Conservation (phyloP, 202 grass and related monocot genomes). For the Musa balbisiana region DNA sequence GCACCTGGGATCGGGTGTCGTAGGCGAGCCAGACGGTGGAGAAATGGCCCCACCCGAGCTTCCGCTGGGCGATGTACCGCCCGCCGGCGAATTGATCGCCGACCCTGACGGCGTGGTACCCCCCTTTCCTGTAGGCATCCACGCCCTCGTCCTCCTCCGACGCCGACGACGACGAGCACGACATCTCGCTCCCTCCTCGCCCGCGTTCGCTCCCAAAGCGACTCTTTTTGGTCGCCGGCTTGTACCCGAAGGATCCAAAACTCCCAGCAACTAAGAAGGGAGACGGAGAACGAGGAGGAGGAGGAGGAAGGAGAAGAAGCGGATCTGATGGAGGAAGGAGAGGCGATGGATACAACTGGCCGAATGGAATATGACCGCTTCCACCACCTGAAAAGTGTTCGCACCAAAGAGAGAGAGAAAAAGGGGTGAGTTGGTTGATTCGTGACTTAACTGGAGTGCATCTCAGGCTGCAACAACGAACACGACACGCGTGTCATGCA, state of each 20-base stretch:
- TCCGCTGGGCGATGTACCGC: slow-evolving; percentile 76
- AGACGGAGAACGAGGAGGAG: not conserved
- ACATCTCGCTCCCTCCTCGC: slow-evolving; percentile 12
- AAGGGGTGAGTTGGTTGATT: too few relatives aligned
- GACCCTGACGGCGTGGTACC: slow-evolving; percentile 78
- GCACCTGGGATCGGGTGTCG: slow-evolving; percentile 60
- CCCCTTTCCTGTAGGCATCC: slow-evolving; percentile 84
- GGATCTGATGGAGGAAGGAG: not conserved
- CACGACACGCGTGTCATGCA: not conserved
- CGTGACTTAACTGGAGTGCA: too few relatives aligned
- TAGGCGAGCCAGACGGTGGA: slow-evolving; percentile 99
- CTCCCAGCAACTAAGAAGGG: not conserved
- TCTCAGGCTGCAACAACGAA: not conserved
- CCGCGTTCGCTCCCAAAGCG: not conserved
- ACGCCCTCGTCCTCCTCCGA: slow-evolving; percentile 79
- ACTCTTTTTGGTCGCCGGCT: slow-evolving; percentile 29
- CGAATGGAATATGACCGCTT: not conserved
- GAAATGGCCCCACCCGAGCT: slow-evolving; percentile 97
- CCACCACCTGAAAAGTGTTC: not conserved
- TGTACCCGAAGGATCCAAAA: not conserved
- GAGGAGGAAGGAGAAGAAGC: not conserved
- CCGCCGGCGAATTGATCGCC: slow-evolving; percentile 83
- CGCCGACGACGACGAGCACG: slow-evolving; percentile 51
- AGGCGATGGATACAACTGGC: slow-evolving; percentile 8
- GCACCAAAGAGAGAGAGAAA: too few relatives aligned